Conservation (phyloP, 768 basidiomycete species). For the Suillus spraguei region DNA sequence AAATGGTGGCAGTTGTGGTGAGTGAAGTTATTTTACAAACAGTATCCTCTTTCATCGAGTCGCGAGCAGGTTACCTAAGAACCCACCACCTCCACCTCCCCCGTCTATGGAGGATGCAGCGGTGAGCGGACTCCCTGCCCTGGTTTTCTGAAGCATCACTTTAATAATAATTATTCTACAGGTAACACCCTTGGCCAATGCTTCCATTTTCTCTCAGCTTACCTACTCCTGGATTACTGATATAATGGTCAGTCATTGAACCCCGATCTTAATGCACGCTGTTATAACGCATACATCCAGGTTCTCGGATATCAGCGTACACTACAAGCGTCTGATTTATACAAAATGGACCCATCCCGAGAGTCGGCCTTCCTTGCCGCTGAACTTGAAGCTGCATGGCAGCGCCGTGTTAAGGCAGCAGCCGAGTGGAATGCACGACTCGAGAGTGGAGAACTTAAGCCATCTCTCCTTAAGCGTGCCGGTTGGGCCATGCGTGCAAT, state of each 20-base stretch:
- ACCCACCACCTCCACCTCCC: conserved; percentile 60
- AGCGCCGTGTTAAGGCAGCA: conserved; percentile 47
- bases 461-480: conserved; percentile 40
- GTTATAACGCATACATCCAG: conserved; percentile 27
- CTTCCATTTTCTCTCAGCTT: conserved; percentile 59
- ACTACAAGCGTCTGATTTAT: conserved; percentile 73
- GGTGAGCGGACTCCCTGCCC: conserved; percentile 28
- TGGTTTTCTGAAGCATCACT: neutral
- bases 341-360: conserved; percentile 59
- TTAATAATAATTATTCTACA: conserved; percentile 20
- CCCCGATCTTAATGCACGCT: neutral
- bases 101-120: conserved; percentile 56
- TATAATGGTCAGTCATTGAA: conserved; percentile 44
- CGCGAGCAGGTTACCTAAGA: conserved; percentile 53
- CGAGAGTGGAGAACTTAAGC: conserved; percentile 44
- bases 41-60: neutral
- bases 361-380: conserved; percentile 52
- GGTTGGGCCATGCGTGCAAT: conserved; percentile 40
- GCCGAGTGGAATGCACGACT: conserved; percentile 58
- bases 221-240: conserved; percentile 70
- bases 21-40: conserved; percentile 10
- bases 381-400: conserved; percentile 59
- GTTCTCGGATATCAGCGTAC: conserved; percentile 70
- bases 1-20: conserved; percentile 62
- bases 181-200: conserved; percentile 59